phyloP scores from a whole-genome alignment of 1,284 basidiomycete species.

The Coriolopsis trogii region DNA sequence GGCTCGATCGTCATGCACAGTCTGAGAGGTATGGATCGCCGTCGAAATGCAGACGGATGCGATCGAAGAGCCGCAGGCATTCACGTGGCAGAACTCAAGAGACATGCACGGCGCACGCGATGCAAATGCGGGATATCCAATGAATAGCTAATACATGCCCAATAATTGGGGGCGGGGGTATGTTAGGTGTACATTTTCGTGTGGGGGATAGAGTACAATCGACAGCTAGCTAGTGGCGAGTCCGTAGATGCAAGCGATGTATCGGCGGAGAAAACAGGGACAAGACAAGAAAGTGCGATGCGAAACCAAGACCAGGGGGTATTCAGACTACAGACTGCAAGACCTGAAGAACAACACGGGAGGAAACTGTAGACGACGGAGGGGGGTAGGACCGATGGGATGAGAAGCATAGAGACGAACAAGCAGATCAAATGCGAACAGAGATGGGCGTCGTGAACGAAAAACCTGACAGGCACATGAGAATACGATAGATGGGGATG shows the following conservation, averaged over 20 bases:
- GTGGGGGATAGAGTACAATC: conserved; percentile 1
- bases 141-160: background rate
- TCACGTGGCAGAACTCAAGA: too few species aligned
- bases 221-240: background rate
- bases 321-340: background rate
- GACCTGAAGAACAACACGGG: background rate
- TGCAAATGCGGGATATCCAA: background rate
- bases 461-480: background rate
- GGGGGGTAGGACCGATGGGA: background rate
- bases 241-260: background rate
- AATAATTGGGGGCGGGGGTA: background rate
- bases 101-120: too few species aligned
- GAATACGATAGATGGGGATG: background rate
- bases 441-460: background rate
- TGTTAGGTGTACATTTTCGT: conserved; percentile 4
- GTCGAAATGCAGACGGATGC: too few species aligned
- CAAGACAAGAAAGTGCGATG: background rate
- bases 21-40: too few species aligned
- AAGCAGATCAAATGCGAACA: background rate
- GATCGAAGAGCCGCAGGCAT: too few species aligned
- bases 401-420: background rate
- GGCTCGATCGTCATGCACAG: too few species aligned
- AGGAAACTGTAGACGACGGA: background rate
- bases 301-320: background rate
- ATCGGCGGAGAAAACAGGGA: too few species aligned